These are phyloP conservation scores for Moelleriella libera DNA, from an alignment of 2,329 filamentous ascomycete species.

Conservation along the genomic window DNA sequence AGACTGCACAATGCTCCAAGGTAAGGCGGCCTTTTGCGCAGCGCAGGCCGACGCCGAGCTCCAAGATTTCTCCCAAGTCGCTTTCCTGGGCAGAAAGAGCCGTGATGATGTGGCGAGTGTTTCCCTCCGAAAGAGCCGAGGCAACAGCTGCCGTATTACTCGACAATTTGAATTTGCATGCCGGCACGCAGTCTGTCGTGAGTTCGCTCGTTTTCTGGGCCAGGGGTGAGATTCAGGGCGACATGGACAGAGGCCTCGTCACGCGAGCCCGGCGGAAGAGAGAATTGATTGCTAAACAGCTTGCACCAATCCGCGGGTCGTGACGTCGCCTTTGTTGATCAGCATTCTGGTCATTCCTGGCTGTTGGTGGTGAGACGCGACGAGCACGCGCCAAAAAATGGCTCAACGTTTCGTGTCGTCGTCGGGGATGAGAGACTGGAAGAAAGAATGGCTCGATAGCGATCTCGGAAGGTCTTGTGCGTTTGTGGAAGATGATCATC, in stretches of 20 bases:
- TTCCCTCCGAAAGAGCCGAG: background rate
- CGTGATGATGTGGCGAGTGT: background rate
- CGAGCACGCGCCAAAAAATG: background rate
- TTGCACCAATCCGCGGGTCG: background rate
- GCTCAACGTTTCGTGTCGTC: background rate
- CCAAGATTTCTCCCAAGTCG: background rate
- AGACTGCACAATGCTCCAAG: background rate
- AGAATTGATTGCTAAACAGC: background rate
- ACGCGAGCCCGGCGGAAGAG: background rate
- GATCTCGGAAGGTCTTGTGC: background rate
- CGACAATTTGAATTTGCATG: background rate
- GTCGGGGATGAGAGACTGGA: background rate
- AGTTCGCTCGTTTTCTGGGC: background rate
- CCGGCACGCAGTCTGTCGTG: background rate
- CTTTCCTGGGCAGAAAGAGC: background rate
- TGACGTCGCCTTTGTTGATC: background rate
- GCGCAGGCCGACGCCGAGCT: background rate
- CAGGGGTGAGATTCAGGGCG: background rate
- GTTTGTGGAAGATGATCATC: background rate
- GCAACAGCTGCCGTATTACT: background rate
- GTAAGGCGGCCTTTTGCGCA: background rate
- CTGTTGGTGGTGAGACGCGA: background rate
- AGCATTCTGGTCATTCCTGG: background rate
- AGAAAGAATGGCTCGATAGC: slow-evolving; percentile 1
- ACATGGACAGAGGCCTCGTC: background rate